Conservation (phyloP, 1,139 yeast genomes). For the Geotrichum europaeum region DNA sequence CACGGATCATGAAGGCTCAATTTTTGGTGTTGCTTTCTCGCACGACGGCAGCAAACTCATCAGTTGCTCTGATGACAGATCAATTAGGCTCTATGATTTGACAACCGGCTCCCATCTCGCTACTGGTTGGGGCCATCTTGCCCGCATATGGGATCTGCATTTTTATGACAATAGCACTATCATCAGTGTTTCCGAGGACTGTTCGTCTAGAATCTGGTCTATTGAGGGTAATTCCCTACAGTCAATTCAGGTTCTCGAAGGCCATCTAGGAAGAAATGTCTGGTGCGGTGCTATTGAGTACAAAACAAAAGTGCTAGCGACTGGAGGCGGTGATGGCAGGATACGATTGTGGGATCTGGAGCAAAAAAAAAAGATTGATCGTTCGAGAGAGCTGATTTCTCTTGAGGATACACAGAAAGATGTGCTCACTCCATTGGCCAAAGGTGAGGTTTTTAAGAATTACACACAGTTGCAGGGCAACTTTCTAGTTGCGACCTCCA, state of each 20-base stretch:
- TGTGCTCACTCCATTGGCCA: conserved; percentile 27
- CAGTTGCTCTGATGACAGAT: conserved; percentile 91
- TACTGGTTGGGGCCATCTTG: conserved; percentile 94
- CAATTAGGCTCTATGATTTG: conserved; percentile 70
- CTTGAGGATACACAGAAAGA: conserved; percentile 24
- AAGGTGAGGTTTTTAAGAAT: conserved; percentile 59
- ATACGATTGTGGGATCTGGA: conserved; percentile 55
- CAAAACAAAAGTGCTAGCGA: conserved; percentile 44
- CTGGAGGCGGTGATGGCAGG: conserved; percentile 87
- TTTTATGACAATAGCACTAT: conserved; percentile 44
- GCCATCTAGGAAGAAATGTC: conserved; percentile 78
- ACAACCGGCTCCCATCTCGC: conserved; percentile 51
- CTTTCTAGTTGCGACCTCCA: conserved; percentile 54
- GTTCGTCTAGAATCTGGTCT: conserved; percentile 78
- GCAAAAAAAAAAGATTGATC: conserved; percentile 27
- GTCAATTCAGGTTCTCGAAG: conserved; percentile 47
- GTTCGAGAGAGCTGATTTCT: conserved; percentile 34
- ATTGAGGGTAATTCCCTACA: conserved; percentile 34
- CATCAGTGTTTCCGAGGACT: conserved; percentile 80
- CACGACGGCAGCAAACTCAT: conserved; percentile 49
- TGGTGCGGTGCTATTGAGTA: conserved; percentile 73
- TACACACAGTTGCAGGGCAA: conserved; percentile 42
- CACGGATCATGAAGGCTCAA: conserved; percentile 81
- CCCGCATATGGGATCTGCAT: conserved; percentile 81
- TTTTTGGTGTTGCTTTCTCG: conserved; percentile 72